A percentile compares a stretch with the other conserved stretches of the same genome.
These are phyloP conservation scores for Syzygium grande DNA, from an alignment of 345 rosid genomes.

Conservation along the genomic window DNA sequence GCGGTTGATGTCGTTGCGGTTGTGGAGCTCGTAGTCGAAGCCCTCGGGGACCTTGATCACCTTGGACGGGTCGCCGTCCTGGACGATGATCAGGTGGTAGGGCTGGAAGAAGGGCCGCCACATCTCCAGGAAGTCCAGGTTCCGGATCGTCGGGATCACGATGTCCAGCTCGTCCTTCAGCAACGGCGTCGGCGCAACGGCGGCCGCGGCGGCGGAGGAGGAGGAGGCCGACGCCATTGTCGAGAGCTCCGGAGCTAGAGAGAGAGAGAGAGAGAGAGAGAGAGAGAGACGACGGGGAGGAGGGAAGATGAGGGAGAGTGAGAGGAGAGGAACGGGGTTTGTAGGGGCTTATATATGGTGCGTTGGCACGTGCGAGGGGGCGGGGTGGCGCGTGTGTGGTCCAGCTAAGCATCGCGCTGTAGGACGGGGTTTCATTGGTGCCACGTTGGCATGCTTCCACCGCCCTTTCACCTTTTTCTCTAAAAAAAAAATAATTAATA, in stretches of 20 bases:
- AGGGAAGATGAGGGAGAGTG: no score
- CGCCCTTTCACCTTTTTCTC: not conserved
- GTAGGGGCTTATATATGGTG: not conserved
- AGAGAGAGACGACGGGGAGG: not conserved
- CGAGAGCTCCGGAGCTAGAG: not conserved
- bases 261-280: no score
- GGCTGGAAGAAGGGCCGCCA: conserved; percentile 41
- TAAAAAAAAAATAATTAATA: no score
- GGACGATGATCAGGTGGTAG: conserved; percentile 40
- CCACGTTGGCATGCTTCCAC: not conserved
- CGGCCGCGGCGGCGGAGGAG: not conserved
- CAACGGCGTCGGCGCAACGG: conserved; percentile 11
- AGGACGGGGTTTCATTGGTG: not conserved
- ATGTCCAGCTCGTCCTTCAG: conserved; percentile 36
- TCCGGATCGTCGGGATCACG: conserved; percentile 35
- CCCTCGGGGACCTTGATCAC: conserved; percentile 33
- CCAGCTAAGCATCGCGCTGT: not conserved
- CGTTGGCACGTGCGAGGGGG: not conserved
- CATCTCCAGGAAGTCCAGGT: conserved; percentile 44
- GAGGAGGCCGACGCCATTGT: conserved; percentile 1
- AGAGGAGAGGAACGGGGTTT: not conserved
- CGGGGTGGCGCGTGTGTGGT: not conserved
- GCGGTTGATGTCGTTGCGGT: conserved; percentile 28
- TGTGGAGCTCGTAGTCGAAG: conserved; percentile 34
- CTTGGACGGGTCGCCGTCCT: conserved; percentile 40